phyloP scores from a whole-genome alignment of 2,329 filamentous ascomycete genomes.

The Dactylella cylindrospora region DNA sequence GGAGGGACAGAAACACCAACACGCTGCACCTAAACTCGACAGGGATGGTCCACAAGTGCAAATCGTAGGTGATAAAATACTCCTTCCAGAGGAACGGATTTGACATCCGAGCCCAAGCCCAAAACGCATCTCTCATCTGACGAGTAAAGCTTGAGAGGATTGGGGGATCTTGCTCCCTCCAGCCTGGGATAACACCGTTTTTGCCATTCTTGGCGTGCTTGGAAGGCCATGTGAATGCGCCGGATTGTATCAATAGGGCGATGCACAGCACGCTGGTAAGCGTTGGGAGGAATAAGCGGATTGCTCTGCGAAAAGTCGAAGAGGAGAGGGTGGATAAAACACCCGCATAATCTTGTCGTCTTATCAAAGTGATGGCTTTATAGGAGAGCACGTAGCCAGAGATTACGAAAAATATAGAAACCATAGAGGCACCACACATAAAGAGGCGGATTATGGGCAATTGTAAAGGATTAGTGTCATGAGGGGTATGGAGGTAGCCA shows the following conservation, averaged over 20 bases:
- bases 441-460: slow-evolving; percentile 53
- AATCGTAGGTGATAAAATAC: slow-evolving; percentile 51
- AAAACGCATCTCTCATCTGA: slow-evolving; percentile 50
- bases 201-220: slow-evolving; percentile 23
- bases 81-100: slow-evolving; percentile 51
- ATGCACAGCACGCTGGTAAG: slow-evolving; percentile 43
- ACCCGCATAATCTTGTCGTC: slow-evolving; percentile 54
- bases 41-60: slow-evolving; percentile 53
- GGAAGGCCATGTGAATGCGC: slow-evolving; percentile 27
- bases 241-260: slow-evolving; percentile 24
- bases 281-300: slow-evolving; percentile 51
- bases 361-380: slow-evolving; percentile 57
- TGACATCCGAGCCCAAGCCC: slow-evolving; percentile 45
- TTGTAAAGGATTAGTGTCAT: slow-evolving; percentile 49
- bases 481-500: slow-evolving; percentile 41
- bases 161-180: slow-evolving; percentile 35
- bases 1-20: slow-evolving; percentile 51
- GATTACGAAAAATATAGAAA: slow-evolving; percentile 61
- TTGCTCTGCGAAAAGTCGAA: slow-evolving; percentile 49
- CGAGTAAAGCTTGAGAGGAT: slow-evolving; percentile 41
- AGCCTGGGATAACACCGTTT: slow-evolving; percentile 11
- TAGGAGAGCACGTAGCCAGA: slow-evolving; percentile 61
- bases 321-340: slow-evolving; percentile 55
- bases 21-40: slow-evolving; percentile 53
- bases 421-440: slow-evolving; percentile 53